Evolutionary conservation across 148 eudicot genomes (phyloP).

Genomic region (Camellia japonica): DNA sequence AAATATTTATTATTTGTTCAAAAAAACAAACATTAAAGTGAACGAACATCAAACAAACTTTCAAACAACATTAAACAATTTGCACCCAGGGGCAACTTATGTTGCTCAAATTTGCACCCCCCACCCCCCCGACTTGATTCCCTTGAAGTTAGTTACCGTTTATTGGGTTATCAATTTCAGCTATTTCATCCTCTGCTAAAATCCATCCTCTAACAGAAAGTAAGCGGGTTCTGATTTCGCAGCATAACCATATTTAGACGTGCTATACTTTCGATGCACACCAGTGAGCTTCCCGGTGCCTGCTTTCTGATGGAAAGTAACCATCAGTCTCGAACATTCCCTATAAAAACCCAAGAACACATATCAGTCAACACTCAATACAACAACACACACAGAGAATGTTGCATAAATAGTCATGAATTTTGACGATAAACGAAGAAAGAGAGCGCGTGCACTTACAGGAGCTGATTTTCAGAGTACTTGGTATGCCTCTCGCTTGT

Average conservation of each 20-base stretch:
- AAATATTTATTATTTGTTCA: neutral
- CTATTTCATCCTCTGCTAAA: neutral
- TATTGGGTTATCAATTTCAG: neutral
- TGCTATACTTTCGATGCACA: conserved; percentile 70
- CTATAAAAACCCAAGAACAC: conserved; percentile 22
- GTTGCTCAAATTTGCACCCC: conserved; percentile 33
- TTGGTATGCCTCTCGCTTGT: conserved; percentile 62
- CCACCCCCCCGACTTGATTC: neutral
- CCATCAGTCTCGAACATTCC: conserved; percentile 85
- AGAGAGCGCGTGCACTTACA: conserved; percentile 39
- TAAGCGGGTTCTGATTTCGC: conserved; percentile 62
- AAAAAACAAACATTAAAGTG: neutral
- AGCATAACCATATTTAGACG: conserved; percentile 65
- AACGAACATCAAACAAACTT: neutral
- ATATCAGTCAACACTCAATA: neutral
- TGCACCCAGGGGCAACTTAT: conserved; percentile 35
- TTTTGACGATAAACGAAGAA: neutral
- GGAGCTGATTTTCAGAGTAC: conserved; percentile 55
- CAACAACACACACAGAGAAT: too few relatives aligned
- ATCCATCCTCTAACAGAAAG: conserved; percentile 51
- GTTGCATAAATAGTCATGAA: neutral
- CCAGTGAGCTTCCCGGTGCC: conserved; percentile 66
- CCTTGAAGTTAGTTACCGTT: neutral
- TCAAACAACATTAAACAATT: neutral
- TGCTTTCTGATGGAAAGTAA: conserved; percentile 66